phyloP scores from a whole-genome alignment of 148 eudicot genomes.

The Chenopodium album region DNA sequence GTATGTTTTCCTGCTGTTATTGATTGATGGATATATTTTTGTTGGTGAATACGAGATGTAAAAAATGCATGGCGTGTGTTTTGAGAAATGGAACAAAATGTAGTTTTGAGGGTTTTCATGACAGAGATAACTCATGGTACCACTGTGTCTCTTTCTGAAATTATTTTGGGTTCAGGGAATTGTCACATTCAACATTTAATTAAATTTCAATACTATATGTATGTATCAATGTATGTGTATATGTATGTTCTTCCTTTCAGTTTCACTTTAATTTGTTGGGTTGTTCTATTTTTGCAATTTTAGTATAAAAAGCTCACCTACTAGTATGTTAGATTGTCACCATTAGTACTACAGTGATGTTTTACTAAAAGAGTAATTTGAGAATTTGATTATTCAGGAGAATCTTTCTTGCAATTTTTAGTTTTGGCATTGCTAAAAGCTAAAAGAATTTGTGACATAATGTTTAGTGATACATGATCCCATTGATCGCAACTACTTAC shows the following conservation, averaged over 20 bases:
- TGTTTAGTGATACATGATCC: neutral
- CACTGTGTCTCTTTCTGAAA: neutral
- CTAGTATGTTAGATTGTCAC: slow-evolving; percentile 22
- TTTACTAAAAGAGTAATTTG: neutral
- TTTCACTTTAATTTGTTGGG: neutral
- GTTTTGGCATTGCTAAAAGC: neutral
- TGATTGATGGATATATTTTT: slow-evolving; percentile 7
- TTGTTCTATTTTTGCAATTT: slow-evolving; percentile 18
- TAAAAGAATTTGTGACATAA: neutral
- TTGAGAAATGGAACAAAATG: slow-evolving; percentile 2
- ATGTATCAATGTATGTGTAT: neutral
- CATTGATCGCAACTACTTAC: neutral
- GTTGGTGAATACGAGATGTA: slow-evolving; percentile 10
- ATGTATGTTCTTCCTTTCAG: neutral
- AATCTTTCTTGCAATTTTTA: slow-evolving; percentile 9
- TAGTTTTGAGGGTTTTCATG: neutral
- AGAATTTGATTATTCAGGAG: neutral
- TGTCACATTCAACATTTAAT: slow-evolving; percentile 46
- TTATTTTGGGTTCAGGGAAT: slow-evolving; percentile 26
- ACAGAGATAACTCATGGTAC: neutral
- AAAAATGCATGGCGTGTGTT: neutral
- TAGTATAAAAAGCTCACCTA: slow-evolving; percentile 11
- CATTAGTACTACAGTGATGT: slow-evolving; percentile 2
- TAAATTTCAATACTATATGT: too few relatives aligned
- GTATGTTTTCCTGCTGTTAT: neutral